These are phyloP conservation scores for Penicillium occitanis DNA, from an alignment of 2,329 filamentous ascomycete species.

Conservation along the genomic window DNA sequence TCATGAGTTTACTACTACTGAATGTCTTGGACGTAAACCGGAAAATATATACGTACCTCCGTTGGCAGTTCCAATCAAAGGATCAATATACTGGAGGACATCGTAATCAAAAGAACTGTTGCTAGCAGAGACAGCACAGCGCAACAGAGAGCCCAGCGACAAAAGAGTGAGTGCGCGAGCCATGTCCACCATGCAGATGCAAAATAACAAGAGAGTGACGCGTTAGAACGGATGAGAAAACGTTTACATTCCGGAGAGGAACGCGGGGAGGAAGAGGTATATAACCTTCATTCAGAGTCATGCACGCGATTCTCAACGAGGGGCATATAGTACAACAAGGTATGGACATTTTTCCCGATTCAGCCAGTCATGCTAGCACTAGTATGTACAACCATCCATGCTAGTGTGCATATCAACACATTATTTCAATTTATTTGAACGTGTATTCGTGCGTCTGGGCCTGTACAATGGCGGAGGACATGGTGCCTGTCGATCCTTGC, in stretches of 20 bases:
- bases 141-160: conserved; percentile 18
- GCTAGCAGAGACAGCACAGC: conserved; percentile 20
- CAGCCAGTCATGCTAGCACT: background rate
- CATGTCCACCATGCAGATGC: conserved; percentile 12
- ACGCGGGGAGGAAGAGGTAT: conserved; percentile 2
- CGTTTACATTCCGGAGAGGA: background rate
- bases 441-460: background rate
- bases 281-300: background rate
- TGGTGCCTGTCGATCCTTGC: conserved; percentile 22
- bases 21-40: background rate
- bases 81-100: conserved; percentile 49
- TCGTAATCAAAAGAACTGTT: conserved; percentile 35
- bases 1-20: background rate
- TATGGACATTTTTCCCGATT: conserved; percentile 2
- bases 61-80: conserved; percentile 55
- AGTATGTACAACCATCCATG: background rate
- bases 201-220: conserved; percentile 7
- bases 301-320: background rate
- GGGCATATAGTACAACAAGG: background rate
- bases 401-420: background rate
- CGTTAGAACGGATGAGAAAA: background rate
- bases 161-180: conserved; percentile 19
- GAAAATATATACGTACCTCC: conserved; percentile 37
- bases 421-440: conserved; percentile 3
- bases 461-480: background rate